Base-by-base conservation (phyloP, 2,329 filamentous ascomycete species). In the Colletotrichum lindemuthianum region DNA sequence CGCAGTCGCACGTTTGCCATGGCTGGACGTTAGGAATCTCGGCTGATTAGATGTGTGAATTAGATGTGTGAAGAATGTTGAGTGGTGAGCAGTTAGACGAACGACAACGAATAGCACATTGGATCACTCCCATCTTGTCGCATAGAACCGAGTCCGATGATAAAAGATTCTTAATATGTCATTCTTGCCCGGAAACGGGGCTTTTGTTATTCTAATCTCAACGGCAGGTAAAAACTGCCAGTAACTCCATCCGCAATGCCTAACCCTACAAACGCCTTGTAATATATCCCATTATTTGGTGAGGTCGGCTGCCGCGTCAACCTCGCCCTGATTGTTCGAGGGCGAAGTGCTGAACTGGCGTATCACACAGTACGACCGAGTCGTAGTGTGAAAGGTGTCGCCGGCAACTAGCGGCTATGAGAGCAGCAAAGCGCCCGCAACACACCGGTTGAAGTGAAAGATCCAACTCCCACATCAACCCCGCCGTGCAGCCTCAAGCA, bases 221-320 rank as follows among this genome's bases (percentile, higher is more conserved):
- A 55, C 39, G 16, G 37, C 58, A 63, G 52, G 44, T 33, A 13
- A n/a, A 34, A 43, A 61, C 59, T 61, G 51, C 47, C 16, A 50
- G 44, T 52, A 64, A 66, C 63, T 59, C 63, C 63, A 36, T 40
- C 34, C 50, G 53, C 53, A 55, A 64, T 66, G 43, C 63, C 63
- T 24, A 34, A 49, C 63, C 63, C 60, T 39, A 37, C 54, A 48
- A 66, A 66, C 63, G 59, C 63, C 63, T n/a, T 45, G 49, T 59
- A 60, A 53, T 13, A 64, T 50, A 48, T 58, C 47, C 63, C 63
- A 63, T 52, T 16, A 9, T 44, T 24, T 24, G 50, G 53, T 59
- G 48, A 64, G 58, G 51, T 60, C 47, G 58, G 51, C 52, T 41
- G 36, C 41, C 43, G 41, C 47, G 56, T 39, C 37, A 33, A 44